These are phyloP conservation scores for Aegle marmelos DNA, from an alignment of 345 rosid genomes.

Conservation along the genomic window DNA sequence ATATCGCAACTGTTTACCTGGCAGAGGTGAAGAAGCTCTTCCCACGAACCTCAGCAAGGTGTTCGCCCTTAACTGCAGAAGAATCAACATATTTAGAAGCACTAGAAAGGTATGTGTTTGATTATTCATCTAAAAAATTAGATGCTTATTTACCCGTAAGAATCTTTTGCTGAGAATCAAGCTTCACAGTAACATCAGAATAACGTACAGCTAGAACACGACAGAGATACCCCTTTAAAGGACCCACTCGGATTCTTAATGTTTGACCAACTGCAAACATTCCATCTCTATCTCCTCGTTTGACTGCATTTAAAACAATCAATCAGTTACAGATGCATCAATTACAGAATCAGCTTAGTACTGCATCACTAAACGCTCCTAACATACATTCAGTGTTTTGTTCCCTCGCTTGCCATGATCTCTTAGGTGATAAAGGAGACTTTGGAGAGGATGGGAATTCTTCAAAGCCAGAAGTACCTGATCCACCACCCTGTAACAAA, in stretches of 20 bases:
- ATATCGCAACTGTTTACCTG: constrained; percentile 33
- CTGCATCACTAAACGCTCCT: constrained; percentile 2
- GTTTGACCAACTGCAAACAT: constrained; percentile 81
- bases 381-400: constrained; percentile 56
- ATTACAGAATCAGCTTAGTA: neutral
- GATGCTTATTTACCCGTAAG: constrained; percentile 55
- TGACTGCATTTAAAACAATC: constrained; percentile 52
- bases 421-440: constrained; percentile 69
- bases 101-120: constrained; percentile 6
- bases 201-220: constrained; percentile 77
- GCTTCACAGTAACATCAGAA: constrained; percentile 87
- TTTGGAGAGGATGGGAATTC: constrained; percentile 72
- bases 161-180: constrained; percentile 82
- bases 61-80: constrained; percentile 76
- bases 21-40: constrained; percentile 46
- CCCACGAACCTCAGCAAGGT: constrained; percentile 84
- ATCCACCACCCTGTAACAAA: constrained; percentile 52
- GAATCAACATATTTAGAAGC: constrained; percentile 17
- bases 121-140: constrained; percentile 11
- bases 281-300: constrained; percentile 61
- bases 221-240: constrained; percentile 90
- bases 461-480: constrained; percentile 48
- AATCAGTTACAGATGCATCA: constrained; percentile 15
- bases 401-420: constrained; percentile 56
- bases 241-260: constrained; percentile 86